These are phyloP conservation scores for Puccinia novopanici DNA, from an alignment of 1,284 basidiomycete genomes.

Conservation along the genomic window DNA sequence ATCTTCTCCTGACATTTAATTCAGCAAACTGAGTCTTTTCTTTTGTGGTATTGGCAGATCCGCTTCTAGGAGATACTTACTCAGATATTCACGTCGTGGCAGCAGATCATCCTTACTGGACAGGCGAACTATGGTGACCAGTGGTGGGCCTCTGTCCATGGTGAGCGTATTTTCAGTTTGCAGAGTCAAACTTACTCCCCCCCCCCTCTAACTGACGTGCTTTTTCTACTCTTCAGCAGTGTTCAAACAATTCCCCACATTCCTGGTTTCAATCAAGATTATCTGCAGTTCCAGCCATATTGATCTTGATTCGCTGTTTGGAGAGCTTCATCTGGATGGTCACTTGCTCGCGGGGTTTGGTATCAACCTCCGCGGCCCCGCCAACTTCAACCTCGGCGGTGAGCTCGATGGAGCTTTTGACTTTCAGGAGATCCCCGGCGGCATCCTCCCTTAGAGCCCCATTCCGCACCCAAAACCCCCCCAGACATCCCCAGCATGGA, in stretches of 20 bases:
- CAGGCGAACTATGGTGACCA: not conserved
- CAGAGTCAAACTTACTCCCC: not conserved
- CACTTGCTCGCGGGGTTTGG: not conserved
- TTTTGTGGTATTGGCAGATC: not conserved
- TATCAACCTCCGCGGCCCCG: not conserved
- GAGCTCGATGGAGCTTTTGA: no score
- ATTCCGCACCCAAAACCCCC: no score
- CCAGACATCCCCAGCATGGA: no score
- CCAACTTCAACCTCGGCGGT: not conserved
- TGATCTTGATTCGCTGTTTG: not conserved
- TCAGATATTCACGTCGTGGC: conserved; percentile 9
- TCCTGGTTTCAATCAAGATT: not conserved
- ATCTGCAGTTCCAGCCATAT: not conserved
- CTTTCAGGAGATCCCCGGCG: no score
- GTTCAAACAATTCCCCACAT: not conserved
- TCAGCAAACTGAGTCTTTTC: not conserved
- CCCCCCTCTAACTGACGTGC: not conserved
- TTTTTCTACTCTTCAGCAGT: not conserved
- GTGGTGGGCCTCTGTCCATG: not conserved
- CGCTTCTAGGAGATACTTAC: not conserved
- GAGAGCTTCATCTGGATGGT: not conserved
- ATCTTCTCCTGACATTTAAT: not conserved
- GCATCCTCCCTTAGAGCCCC: no score
- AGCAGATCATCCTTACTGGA: not conserved
- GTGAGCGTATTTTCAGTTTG: not conserved